These are phyloP conservation scores for Penicillium sp. DNA, from an alignment of 2,329 filamentous ascomycete genomes.

Conservation along the genomic window DNA sequence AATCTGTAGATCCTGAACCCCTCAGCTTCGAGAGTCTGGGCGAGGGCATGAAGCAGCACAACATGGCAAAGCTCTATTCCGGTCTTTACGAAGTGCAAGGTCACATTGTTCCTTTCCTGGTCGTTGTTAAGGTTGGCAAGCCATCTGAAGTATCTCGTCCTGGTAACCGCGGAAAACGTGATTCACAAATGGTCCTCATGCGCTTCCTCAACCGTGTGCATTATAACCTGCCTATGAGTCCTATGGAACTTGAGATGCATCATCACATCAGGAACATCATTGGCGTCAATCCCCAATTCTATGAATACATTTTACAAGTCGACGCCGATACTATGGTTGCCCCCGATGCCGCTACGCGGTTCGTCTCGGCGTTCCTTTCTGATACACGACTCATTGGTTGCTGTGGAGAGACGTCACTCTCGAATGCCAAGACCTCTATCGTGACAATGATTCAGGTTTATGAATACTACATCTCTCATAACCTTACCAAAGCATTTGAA, in stretches of 20 bases:
- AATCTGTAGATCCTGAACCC: slow-evolving; percentile 90
- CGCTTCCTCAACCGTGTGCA: slow-evolving; percentile 98
- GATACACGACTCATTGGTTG: slow-evolving; percentile 92
- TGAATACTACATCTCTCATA: slow-evolving; percentile 99
- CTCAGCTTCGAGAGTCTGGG: slow-evolving; percentile 95
- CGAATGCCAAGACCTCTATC: slow-evolving; percentile 88
- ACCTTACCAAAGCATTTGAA: slow-evolving; percentile 94
- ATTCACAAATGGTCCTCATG: slow-evolving; percentile 98
- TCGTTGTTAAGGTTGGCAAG: slow-evolving; percentile 93
- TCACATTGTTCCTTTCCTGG: slow-evolving; percentile 95
- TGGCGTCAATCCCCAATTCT: slow-evolving; percentile 96
- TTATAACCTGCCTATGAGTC: slow-evolving; percentile 95
- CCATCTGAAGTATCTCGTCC: slow-evolving; percentile 71
- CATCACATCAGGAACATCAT: slow-evolving; percentile 99
- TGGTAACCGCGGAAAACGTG: slow-evolving; percentile 98
- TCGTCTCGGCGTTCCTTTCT: slow-evolving; percentile 85
- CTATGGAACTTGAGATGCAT: slow-evolving; percentile 95
- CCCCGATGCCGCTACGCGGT: slow-evolving; percentile 82
- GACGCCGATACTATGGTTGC: slow-evolving; percentile 96
- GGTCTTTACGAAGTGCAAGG: slow-evolving; percentile 96
- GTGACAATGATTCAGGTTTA: slow-evolving; percentile 99
- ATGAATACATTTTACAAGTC: slow-evolving; percentile 94
- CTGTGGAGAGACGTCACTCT: slow-evolving; percentile 91
- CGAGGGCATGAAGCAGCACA: slow-evolving; percentile 95
- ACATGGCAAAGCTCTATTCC: slow-evolving; percentile 99